A percentile compares a stretch with the other conserved stretches of the same genome.
These are phyloP conservation scores for Tolypocladium endophyticum DNA, from an alignment of 2,329 filamentous ascomycete species.

Conservation along the genomic window DNA sequence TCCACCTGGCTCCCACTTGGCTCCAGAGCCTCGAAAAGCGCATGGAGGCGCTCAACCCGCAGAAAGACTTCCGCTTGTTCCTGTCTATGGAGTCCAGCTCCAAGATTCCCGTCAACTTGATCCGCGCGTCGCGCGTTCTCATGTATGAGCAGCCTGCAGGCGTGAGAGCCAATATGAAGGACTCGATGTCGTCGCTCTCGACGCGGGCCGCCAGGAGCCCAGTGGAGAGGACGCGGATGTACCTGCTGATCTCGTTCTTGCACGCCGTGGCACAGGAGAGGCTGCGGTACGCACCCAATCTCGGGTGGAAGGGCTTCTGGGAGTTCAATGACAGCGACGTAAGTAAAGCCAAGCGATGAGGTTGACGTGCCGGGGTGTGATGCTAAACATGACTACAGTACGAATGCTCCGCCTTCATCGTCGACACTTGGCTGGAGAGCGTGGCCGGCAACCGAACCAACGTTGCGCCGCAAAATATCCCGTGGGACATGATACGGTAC, in stretches of 20 bases:
- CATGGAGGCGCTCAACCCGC: constrained; percentile 88
- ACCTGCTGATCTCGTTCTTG: constrained; percentile 84
- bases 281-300: constrained; percentile 80
- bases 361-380: neutral
- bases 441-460: constrained; percentile 81
- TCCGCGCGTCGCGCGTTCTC: constrained; percentile 84
- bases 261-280: constrained; percentile 95
- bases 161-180: constrained; percentile 96
- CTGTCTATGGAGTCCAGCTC: constrained; percentile 95
- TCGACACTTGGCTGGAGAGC: constrained; percentile 86
- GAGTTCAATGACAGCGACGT: constrained; percentile 99
- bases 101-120: constrained; percentile 92
- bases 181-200: constrained; percentile 78
- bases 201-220: constrained; percentile 68
- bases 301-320: constrained; percentile 99
- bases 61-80: constrained; percentile 88
- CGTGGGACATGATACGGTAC: constrained; percentile 90
- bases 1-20: constrained; percentile 93
- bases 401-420: constrained; percentile 92
- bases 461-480: constrained; percentile 84
- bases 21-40: constrained; percentile 95
- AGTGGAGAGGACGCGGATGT: constrained; percentile 82
- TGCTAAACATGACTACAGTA: constrained; percentile 45
- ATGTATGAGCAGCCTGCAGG: constrained; percentile 98
- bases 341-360: constrained; percentile 35